These are phyloP conservation scores for Carex pumila DNA, from an alignment of 176 grass and related monocot genomes.

Conservation along the genomic window DNA sequence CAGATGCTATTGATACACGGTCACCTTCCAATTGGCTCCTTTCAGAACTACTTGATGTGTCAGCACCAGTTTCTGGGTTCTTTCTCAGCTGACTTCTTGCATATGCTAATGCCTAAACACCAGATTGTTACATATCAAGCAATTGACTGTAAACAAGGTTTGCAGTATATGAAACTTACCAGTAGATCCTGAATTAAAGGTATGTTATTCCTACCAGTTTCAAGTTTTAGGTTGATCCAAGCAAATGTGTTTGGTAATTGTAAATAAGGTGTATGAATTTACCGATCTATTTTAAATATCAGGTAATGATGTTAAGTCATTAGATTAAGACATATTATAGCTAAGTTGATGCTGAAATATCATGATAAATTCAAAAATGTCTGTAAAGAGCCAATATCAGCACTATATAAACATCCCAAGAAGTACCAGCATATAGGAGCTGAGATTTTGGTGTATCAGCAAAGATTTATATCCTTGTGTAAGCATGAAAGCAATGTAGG, in stretches of 20 bases:
- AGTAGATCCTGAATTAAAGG: not conserved
- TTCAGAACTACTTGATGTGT: constrained; percentile 66
- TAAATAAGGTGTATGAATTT: constrained; percentile 3
- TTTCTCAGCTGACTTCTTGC: constrained; percentile 74
- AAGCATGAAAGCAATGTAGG: not conserved
- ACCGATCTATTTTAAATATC: not conserved
- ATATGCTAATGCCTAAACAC: constrained; percentile 65
- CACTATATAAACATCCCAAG: not conserved
- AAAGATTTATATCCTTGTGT: not conserved
- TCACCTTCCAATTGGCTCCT: constrained; percentile 70
- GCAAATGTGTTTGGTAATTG: not conserved
- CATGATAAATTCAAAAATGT: not conserved
- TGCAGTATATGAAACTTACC: not conserved
- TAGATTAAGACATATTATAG: not conserved
- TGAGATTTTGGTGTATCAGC: not conserved
- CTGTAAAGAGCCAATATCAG: not conserved
- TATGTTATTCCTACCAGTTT: not conserved
- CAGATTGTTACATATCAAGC: constrained; percentile 4
- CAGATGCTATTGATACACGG: constrained; percentile 19
- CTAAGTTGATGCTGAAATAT: not conserved
- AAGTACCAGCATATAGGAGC: not conserved
- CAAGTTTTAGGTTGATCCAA: not conserved
- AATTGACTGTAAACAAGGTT: not conserved
- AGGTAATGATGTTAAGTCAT: not conserved
- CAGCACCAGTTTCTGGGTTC: constrained; percentile 33